Conservation (phyloP, 1,139 yeast genomes). For the Petasospora rhodanensis region DNA sequence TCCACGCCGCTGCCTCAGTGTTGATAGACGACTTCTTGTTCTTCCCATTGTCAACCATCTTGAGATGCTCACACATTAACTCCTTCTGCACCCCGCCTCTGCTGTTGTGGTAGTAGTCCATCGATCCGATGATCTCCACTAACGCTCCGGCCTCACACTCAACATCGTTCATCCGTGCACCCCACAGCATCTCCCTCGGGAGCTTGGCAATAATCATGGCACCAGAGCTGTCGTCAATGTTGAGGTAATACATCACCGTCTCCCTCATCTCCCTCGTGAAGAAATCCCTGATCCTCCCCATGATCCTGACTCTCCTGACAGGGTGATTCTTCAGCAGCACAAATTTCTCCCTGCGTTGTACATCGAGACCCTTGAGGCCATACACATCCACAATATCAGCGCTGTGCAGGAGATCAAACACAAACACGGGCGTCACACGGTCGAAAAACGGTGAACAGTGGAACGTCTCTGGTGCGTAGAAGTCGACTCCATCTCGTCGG, state of each 20-base stretch:
- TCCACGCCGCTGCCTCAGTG: constrained; percentile 33
- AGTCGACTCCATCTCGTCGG: constrained; percentile 26
- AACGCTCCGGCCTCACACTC: constrained; percentile 12
- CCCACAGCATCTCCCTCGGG: constrained; percentile 7
- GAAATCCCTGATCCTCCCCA: constrained; percentile 31
- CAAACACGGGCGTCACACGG: constrained; percentile 29
- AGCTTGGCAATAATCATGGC: constrained; percentile 20
- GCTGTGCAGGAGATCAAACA: constrained; percentile 28
- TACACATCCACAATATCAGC: constrained; percentile 26
- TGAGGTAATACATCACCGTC: constrained; percentile 14
- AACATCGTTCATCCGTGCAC: constrained; percentile 11
- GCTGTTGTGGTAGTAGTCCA: constrained; percentile 11
- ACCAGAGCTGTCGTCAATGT: constrained; percentile 31
- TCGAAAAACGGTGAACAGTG: constrained; percentile 31
- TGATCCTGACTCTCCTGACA: constrained; percentile 26
- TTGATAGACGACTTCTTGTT: constrained; percentile 27
- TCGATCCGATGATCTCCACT: constrained; percentile 15
- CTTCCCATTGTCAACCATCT: constrained; percentile 24
- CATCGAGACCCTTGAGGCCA: constrained; percentile 21
- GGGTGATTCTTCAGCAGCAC: constrained; percentile 37
- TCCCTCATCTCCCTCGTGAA: constrained; percentile 13
- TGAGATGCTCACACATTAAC: constrained; percentile 27
- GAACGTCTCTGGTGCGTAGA: constrained; percentile 34
- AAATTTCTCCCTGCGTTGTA: constrained; percentile 17
- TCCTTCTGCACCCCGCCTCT: too few species aligned